Evolutionary conservation across 306 rosid species (phyloP).

Genomic region (Acacia acuminata): DNA sequence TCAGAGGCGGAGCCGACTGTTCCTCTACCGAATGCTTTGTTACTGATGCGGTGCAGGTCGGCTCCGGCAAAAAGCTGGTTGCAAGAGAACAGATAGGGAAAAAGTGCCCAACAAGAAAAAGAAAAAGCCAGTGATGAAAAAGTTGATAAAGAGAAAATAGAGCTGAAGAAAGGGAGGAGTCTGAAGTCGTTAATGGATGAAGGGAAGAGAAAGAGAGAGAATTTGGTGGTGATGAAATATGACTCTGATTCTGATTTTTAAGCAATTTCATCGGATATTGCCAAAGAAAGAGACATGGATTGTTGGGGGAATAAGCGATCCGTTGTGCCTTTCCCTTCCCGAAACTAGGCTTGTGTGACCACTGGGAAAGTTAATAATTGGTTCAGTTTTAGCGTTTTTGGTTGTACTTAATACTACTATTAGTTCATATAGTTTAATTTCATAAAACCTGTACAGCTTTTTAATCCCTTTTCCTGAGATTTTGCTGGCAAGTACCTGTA

Average conservation of each 20-base stretch:
- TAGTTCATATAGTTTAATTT: conserved; percentile 8
- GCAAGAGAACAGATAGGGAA: conserved; percentile 42
- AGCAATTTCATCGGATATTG: conserved; percentile 73
- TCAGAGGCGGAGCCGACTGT: conserved; percentile 28
- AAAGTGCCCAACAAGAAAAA: background rate
- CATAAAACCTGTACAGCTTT: conserved; percentile 53
- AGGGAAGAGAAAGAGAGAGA: conserved; percentile 54
- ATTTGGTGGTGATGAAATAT: conserved; percentile 56
- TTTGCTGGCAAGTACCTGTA: conserved; percentile 36
- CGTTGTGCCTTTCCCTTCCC: conserved; percentile 29
- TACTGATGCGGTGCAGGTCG: conserved; percentile 92
- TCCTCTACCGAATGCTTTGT: conserved; percentile 84
- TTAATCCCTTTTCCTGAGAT: conserved; percentile 33
- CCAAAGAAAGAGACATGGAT: conserved; percentile 91
- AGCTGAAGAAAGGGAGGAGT: conserved; percentile 52
- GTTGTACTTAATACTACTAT: background rate
- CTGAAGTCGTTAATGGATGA: conserved; percentile 78
- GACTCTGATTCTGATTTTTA: conserved; percentile 53
- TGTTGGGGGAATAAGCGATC: conserved; percentile 66
- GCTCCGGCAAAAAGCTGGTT: conserved; percentile 86
- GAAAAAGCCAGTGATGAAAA: conserved; percentile 20
- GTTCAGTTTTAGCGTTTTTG: conserved; percentile 34
- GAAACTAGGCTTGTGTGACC: conserved; percentile 33
- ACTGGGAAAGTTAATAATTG: conserved; percentile 37
- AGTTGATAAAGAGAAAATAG: conserved; percentile 12